Evolutionary conservation across 345 rosid genomes (phyloP), one percentile per base, ranked within the genome.

Genomic region (Boechera retrofracta): DNA sequence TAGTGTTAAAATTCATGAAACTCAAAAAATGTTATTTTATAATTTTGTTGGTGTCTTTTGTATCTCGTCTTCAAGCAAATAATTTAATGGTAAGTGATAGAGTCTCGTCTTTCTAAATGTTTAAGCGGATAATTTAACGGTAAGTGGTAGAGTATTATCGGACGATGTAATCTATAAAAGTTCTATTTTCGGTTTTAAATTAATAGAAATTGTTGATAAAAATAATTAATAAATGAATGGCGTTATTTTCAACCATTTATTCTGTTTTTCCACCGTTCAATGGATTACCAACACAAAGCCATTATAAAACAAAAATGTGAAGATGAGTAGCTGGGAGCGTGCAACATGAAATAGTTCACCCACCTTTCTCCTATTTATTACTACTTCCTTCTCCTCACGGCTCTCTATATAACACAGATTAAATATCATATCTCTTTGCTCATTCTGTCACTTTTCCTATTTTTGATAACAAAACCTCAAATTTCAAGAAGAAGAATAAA

Each of bases 251-350:
- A 60, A 59, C 28, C 29, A 57, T 4, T 18, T 5, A 60, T 60
- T 18, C n/a, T 11, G 1, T 59, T 18, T 16, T 2, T 36, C 65
- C 18, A 62, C 47, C 66, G 33, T 11, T 62, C 33, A 18, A 21
- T 21, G 29, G 65, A 21, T 62, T 9, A 66, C 28, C 41, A 15
- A 45, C 41, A 48, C 32, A n/a, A 66, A 29, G 4, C 53, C 51
- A 26, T 49, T 31, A 0, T 6, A 69, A 35, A 38, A 7, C 49
- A 24, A 18, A 10, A 59, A 18, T 13, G 29, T 35, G 44, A 58
- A 67, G 74, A 62, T 48, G 74, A 61, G 79, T 77, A 87, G 92
- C 75, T 87, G 86, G 56, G 83, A 83, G 84, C 89, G 87, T 86
- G 87, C 52, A 47, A 53, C 77, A 67, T 81, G 1, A n/a, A 15